Base-by-base conservation (phyloP, 768 basidiomycete genomes). In the Mycena rosella region DNA sequence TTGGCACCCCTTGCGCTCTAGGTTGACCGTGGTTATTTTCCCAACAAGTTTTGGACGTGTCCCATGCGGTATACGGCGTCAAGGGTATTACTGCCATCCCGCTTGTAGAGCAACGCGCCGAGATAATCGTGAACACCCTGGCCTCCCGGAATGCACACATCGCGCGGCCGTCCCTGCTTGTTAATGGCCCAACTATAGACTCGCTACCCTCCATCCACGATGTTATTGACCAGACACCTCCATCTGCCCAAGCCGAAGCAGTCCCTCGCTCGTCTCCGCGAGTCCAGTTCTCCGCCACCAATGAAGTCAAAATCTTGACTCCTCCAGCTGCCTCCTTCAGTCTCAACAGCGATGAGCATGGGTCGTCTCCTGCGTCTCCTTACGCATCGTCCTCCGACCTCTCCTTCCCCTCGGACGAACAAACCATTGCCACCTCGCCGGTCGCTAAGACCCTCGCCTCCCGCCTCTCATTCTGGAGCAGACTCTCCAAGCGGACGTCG, bases 381-480 rank as follows among this genome's bases (percentile, higher is more conserved):
- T 73, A 74, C n/a, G 67, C 76, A 59, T 79, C 83, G 0, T 79
- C 80, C 6, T 82, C 85, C 14, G 77, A 83, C 26, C 81, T 80
- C 38, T 84, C 85, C 1, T 79, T 78, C 10, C 79, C 82, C 10
- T 89, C 87, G 8, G 86, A 86, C 54, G 86, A 86, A 53, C 78
- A 82, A 30, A 81, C 82, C 6, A 77, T 78, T 10, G 70, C 78
- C n/a, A 78, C 79, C 17, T 82, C 86, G 5, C 87, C 88, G 10
- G 81, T 94, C 13, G 86, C 88, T 47, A 91, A 89, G 72, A 85
- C 87, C 1, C 78, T 94, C 17, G 87, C 91, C 9, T 80, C 82
- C 13, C 86, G 90, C 34, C 80, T 94, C 48, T 93, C 92, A 2
- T 94, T 94, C 74, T 95, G 94, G 94, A 87, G 81, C 61, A 83